These are phyloP conservation scores for Candida coquimbonensis DNA, from an alignment of 805 yeast genomes.

Conservation along the genomic window DNA sequence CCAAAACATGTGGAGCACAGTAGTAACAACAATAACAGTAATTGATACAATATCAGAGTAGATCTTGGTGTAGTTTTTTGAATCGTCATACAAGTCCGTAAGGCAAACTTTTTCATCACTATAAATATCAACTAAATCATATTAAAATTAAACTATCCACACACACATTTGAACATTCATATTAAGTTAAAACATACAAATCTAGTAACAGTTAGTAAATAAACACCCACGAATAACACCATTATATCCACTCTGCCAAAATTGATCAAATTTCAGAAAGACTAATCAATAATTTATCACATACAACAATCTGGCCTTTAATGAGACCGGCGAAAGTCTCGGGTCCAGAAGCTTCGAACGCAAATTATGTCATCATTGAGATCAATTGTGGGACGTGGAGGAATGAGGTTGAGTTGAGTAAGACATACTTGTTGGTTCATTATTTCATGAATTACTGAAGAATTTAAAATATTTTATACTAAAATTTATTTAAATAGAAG, in stretches of 20 bases:
- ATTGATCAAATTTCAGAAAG: constrained; percentile 6
- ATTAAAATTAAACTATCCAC: background rate
- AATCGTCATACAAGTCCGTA: constrained; percentile 28
- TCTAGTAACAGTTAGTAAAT: too few relatives aligned
- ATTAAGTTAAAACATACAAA: too few relatives aligned
- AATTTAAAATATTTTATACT: too few relatives aligned
- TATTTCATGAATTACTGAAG: too few relatives aligned
- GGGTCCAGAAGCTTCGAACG: constrained; percentile 37
- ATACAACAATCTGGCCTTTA: constrained; percentile 27
- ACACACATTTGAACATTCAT: background rate
- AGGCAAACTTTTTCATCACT: constrained; percentile 34
- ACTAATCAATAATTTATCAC: constrained; percentile 26
- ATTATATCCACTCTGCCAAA: background rate
- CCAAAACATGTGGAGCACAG: too few relatives aligned
- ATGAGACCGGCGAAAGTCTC: constrained; percentile 43
- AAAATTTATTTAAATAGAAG: too few relatives aligned
- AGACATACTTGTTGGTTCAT: too few relatives aligned
- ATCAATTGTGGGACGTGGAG: background rate
- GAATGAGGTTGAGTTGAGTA: too few relatives aligned
- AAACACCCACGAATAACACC: too few relatives aligned
- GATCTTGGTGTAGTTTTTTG: constrained; percentile 35
- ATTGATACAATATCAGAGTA: constrained; percentile 27
- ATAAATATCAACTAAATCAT: constrained; percentile 4
- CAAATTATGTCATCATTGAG: constrained; percentile 47
- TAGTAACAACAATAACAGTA: background rate